Conservation (phyloP, 352 stramenopile species). For the Aphanomyces cochlioides region DNA sequence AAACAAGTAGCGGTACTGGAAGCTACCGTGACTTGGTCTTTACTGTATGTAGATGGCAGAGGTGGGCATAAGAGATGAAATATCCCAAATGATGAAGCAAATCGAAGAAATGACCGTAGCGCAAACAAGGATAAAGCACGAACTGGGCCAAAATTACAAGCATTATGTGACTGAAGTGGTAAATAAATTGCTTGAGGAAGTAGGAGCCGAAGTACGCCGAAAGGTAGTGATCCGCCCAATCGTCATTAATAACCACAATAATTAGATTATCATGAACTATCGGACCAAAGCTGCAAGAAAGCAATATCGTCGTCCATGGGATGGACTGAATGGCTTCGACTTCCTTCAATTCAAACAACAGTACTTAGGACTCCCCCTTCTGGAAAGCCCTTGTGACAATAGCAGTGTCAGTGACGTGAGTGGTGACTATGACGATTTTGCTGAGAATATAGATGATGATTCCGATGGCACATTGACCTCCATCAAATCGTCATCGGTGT, state of each 20-base stretch:
- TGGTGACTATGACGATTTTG: slow-evolving; percentile 32
- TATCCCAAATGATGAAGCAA: slow-evolving; percentile 3
- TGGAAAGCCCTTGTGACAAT: slow-evolving; percentile 44
- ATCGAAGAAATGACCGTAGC: slow-evolving; percentile 8
- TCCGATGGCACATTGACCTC: background rate
- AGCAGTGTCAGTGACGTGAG: slow-evolving; percentile 71
- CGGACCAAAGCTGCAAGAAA: slow-evolving; percentile 55
- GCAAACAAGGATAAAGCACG: slow-evolving; percentile 2
- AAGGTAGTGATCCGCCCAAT: slow-evolving; percentile 30
- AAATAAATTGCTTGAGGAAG: slow-evolving; percentile 46
- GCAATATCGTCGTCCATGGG: slow-evolving; percentile 60
- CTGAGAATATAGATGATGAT: slow-evolving; percentile 3
- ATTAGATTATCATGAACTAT: slow-evolving; percentile 51
- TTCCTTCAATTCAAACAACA: slow-evolving; percentile 58
- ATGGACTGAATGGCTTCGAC: slow-evolving; percentile 52
- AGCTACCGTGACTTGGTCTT: background rate
- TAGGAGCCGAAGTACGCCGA: slow-evolving; percentile 46
- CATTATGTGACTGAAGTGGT: slow-evolving; percentile 64
- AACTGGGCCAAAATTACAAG: slow-evolving; percentile 48
- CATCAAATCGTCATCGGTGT: slow-evolving; percentile 12
- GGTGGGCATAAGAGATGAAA: slow-evolving; percentile 18
- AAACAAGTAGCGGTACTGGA: slow-evolving; percentile 13
- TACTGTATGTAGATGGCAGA: background rate
- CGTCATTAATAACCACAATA: background rate
- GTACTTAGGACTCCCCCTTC: slow-evolving; percentile 9